phyloP scores from a whole-genome alignment of 192 early-diverging fungal species.

The Backusella liffmaniae region DNA sequence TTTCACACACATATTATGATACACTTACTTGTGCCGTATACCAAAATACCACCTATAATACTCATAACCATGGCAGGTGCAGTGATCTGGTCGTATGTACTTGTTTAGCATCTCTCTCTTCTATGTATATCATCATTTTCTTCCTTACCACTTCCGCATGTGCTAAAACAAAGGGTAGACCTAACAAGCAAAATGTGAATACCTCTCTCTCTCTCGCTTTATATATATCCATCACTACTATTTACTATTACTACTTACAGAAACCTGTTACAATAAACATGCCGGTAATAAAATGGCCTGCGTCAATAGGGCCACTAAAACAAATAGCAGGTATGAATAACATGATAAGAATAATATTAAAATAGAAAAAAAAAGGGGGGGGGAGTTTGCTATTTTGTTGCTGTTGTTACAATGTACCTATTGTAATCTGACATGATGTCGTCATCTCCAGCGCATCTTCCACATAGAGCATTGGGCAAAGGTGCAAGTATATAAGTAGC shows the following conservation, averaged over 20 bases:
- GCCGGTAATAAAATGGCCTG: conserved; percentile 85
- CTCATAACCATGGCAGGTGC: conserved; percentile 87
- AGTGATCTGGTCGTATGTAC: conserved; percentile 58
- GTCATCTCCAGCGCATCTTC: conserved; percentile 63
- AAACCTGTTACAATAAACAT: conserved; percentile 93
- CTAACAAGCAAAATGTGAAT: conserved; percentile 31
- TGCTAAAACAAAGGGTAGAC: conserved; percentile 78
- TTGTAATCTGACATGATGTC: conserved; percentile 69
- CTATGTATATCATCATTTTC: neutral
- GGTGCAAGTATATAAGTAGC: conserved; percentile 92
- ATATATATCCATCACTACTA: neutral
- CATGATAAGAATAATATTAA: neutral
- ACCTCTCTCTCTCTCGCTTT: too few relatives aligned
- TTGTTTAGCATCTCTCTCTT: neutral
- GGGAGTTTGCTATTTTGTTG: neutral
- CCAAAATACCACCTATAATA: conserved; percentile 84
- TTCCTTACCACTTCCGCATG: conserved; percentile 71
- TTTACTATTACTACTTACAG: conserved; percentile 43
- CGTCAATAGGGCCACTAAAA: conserved; percentile 51
- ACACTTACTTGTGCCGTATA: conserved; percentile 85
- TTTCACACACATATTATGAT: neutral
- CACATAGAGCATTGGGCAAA: conserved; percentile 85
- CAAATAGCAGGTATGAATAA: neutral
- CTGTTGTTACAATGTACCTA: conserved; percentile 28
- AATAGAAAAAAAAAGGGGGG: conserved; percentile 1